Evolutionary conservation across 2,329 filamentous ascomycete genomes (phyloP).

Genomic region (Trichoderma guizhouense): DNA sequence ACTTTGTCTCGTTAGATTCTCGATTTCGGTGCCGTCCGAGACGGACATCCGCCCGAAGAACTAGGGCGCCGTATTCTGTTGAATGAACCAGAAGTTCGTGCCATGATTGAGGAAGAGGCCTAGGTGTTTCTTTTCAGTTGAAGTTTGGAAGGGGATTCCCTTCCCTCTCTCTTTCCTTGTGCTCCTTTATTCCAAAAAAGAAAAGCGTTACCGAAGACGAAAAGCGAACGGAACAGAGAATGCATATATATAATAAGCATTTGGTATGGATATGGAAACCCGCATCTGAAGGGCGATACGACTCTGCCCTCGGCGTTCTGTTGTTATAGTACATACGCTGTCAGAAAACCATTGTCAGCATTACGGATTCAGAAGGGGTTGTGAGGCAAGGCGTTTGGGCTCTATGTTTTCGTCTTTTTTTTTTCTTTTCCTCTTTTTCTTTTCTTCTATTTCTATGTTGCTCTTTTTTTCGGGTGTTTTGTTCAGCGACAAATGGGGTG

Average conservation of each 20-base stretch:
- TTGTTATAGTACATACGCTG: conserved; percentile 17
- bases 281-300: conserved; percentile 20
- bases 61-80: conserved; percentile 75
- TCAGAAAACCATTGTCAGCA: conserved; percentile 15
- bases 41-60: conserved; percentile 74
- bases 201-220: conserved; percentile 10
- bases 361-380: background rate
- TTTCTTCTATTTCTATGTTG: background rate
- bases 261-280: conserved; percentile 16
- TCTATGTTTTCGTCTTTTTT: background rate
- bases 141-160: background rate
- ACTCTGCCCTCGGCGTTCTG: conserved; percentile 20
- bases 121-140: conserved; percentile 12
- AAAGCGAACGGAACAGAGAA: conserved; percentile 17
- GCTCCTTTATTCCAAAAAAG: background rate
- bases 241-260: conserved; percentile 21
- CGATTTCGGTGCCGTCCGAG: conserved; percentile 91
- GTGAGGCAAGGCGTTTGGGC: conserved; percentile 10
- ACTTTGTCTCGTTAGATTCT: conserved; percentile 63
- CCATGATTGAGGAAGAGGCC: conserved; percentile 46
- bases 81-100: conserved; percentile 53
- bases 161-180: background rate
- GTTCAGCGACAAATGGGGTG: background rate
- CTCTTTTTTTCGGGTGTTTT: background rate
- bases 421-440: background rate